phyloP scores from a whole-genome alignment of 2,329 filamentous ascomycete genomes.

The Colletotrichum nymphaeae region DNA sequence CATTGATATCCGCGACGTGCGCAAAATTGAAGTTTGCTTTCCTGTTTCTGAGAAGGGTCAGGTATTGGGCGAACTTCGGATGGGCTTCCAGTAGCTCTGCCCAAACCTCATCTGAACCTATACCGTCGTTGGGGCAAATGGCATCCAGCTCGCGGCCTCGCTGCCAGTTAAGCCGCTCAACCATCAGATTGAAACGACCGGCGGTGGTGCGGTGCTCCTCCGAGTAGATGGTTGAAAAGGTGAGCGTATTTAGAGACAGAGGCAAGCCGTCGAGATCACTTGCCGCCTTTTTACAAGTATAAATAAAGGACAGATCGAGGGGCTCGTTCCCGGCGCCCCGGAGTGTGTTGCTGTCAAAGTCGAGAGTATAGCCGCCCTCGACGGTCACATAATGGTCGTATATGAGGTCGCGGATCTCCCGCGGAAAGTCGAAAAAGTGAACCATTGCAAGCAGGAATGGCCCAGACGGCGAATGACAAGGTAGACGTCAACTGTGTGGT shows the following conservation, averaged over 20 bases:
- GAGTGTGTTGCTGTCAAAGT: not conserved
- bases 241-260: not conserved
- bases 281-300: constrained; percentile 6
- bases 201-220: not conserved
- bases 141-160: too few species aligned
- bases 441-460: not conserved
- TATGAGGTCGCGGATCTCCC: not conserved
- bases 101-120: too few species aligned
- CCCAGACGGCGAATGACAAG: too few species aligned
- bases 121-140: too few species aligned
- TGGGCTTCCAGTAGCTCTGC: too few species aligned
- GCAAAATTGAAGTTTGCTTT: not conserved
- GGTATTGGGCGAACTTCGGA: too few species aligned
- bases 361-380: not conserved
- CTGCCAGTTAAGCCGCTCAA: not conserved
- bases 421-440: not conserved
- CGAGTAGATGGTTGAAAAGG: not conserved
- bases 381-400: not conserved
- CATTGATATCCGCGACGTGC: not conserved
- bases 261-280: not conserved
- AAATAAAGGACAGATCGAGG: constrained; percentile 1
- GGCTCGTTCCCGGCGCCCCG: not conserved
- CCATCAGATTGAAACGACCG: not conserved
- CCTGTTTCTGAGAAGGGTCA: not conserved
- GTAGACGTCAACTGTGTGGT: too few species aligned